A percentile compares a stretch with the other conserved stretches of the same genome.
Conservation (phyloP, 108 stramenopile species). For the Skeletonema grethae region DNA sequence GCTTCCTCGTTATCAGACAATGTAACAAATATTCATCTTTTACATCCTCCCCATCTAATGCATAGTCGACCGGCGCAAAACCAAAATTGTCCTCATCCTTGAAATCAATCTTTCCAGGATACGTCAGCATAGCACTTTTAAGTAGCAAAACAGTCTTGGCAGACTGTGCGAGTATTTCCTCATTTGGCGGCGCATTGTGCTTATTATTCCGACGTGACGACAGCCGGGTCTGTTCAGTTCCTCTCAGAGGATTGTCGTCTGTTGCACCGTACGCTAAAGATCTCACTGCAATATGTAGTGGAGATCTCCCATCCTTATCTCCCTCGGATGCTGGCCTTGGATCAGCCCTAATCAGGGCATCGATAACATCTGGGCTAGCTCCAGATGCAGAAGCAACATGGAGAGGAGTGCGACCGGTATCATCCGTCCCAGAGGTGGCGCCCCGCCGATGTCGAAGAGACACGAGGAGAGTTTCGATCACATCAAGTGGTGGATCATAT, state of each 20-base stretch:
- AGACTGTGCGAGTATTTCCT: constrained; percentile 7
- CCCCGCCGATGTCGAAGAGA: constrained; percentile 18
- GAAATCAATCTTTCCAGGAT: constrained; percentile 42
- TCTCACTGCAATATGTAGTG: constrained; percentile 33
- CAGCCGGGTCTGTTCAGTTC: constrained; percentile 1
- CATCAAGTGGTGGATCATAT: constrained; percentile 30
- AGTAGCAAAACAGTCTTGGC: constrained; percentile 15
- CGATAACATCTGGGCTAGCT: constrained; percentile 17
- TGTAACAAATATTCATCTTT: constrained; percentile 12
- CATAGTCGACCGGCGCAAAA: constrained; percentile 41
- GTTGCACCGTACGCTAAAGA: neutral
- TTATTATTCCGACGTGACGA: neutral
- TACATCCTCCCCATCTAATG: constrained; percentile 25
- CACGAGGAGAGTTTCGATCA: constrained; percentile 29
- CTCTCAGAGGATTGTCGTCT: constrained; percentile 1
- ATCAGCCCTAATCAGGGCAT: constrained; percentile 30
- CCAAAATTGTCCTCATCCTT: constrained; percentile 40
- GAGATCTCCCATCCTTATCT: constrained; percentile 27
- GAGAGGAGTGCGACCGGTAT: constrained; percentile 26
- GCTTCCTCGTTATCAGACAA: constrained; percentile 16
- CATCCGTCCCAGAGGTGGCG: constrained; percentile 25
- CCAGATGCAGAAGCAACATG: constrained; percentile 46
- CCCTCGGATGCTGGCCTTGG: constrained; percentile 32
- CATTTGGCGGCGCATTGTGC: neutral
- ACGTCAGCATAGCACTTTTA: constrained; percentile 35